Percentiles rank a stretch among this genome's conserved stretches.
phyloP scores from a whole-genome alignment of 2,329 filamentous ascomycete genomes.

The Beauveria sp. region DNA sequence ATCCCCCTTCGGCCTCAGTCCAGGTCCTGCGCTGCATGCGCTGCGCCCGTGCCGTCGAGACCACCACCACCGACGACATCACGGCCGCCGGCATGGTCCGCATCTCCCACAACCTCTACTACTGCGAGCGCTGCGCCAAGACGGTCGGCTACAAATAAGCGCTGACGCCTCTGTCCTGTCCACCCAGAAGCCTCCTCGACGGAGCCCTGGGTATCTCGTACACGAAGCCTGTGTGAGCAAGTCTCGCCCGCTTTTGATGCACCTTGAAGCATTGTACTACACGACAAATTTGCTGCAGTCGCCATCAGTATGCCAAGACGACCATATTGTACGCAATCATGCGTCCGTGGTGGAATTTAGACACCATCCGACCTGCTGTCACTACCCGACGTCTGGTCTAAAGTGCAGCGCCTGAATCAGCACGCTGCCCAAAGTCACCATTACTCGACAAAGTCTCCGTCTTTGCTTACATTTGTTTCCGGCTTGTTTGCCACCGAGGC shows the following conservation, averaged over 20 bases:
- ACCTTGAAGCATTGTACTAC: not conserved
- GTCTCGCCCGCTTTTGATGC: not conserved
- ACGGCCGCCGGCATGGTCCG: conserved; percentile 54
- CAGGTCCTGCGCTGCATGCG: conserved; percentile 56
- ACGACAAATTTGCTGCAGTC: not conserved
- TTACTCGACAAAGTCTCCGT: not conserved
- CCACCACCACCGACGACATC: conserved; percentile 53
- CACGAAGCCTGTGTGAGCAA: not conserved
- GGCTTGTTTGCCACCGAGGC: not conserved
- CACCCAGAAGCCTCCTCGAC: not conserved
- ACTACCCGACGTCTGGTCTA: not conserved
- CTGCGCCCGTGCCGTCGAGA: conserved; percentile 52
- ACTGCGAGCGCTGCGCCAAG: conserved; percentile 56
- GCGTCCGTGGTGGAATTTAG: not conserved
- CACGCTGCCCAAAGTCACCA: not conserved
- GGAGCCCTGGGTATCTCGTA: not conserved
- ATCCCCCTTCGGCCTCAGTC: conserved; percentile 44
- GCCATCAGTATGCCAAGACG: not conserved
- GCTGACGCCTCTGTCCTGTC: not conserved
- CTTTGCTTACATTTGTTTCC: not conserved
- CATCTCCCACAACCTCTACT: conserved; percentile 59
- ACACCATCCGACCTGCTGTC: not conserved
- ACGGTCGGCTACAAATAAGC: conserved; percentile 56
- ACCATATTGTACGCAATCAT: not conserved
- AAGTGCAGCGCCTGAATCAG: not conserved